Percentiles rank a stretch among this genome's conserved stretches.
Evolutionary conservation across 202 grass and related monocot genomes (phyloP).

Genomic region (Zizania palustris): DNA sequence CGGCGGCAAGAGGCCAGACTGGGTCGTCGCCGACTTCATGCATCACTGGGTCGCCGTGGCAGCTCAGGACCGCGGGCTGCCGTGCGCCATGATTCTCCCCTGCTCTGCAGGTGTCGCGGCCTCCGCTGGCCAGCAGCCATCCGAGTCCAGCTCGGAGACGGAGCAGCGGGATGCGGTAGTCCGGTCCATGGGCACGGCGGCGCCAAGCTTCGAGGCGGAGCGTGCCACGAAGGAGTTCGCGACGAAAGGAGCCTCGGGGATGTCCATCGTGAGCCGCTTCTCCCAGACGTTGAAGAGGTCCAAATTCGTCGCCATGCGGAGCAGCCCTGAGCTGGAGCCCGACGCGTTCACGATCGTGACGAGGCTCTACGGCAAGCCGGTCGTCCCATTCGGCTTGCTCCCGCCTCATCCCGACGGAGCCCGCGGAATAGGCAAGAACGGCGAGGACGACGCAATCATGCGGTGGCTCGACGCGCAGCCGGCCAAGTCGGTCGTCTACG

Average conservation of each 20-base stretch:
- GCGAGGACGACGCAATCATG: not conserved
- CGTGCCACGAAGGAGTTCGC: not conserved
- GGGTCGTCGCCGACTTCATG: conserved; percentile 49
- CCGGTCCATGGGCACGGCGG: not conserved
- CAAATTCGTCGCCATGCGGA: conserved; percentile 31
- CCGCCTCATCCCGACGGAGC: conserved; percentile 2
- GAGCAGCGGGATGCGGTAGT: not conserved
- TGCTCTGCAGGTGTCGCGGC: not conserved
- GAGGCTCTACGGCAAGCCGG: conserved; percentile 39
- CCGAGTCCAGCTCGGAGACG: not conserved
- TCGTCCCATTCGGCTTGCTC: conserved; percentile 42
- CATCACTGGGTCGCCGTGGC: conserved; percentile 50
- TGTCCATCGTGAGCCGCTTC: not conserved
- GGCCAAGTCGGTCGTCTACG: conserved; percentile 40
- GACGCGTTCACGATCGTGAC: conserved; percentile 26
- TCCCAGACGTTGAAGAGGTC: not conserved
- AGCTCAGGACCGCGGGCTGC: conserved; percentile 6
- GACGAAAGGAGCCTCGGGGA: not conserved
- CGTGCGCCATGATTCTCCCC: conserved; percentile 34
- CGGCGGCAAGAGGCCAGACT: conserved; percentile 30
- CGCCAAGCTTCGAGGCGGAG: conserved; percentile 31
- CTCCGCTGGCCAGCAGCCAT: not conserved
- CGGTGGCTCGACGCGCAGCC: conserved; percentile 35
- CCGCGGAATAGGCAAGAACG: not conserved
- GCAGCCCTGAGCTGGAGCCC: conserved; percentile 44